phyloP scores from a whole-genome alignment of 2,329 filamentous ascomycete genomes.

The Gyromitra esculenta region DNA sequence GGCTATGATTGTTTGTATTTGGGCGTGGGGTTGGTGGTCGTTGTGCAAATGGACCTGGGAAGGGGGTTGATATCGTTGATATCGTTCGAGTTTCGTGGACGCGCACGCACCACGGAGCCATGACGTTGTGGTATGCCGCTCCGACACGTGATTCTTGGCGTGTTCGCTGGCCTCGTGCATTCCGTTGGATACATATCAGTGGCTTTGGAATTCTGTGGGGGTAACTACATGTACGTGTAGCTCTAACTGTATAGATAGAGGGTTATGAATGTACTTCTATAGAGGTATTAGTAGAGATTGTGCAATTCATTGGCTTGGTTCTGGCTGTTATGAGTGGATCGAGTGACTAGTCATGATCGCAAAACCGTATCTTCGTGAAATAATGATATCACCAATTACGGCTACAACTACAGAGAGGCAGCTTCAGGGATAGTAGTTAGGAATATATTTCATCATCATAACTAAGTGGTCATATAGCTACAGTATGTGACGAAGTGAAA shows the following conservation, averaged over 20 bases:
- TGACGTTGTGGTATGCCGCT: conserved; percentile 31
- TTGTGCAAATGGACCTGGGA: conserved; percentile 2
- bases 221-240: too few species aligned
- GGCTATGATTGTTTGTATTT: neutral
- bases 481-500: neutral
- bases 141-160: conserved; percentile 30
- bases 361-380: neutral
- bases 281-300: neutral
- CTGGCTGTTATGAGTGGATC: neutral
- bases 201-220: neutral
- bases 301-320: neutral
- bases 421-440: neutral
- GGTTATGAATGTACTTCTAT: neutral
- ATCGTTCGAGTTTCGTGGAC: conserved; percentile 7
- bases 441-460: neutral
- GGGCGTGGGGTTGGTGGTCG: neutral
- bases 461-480: neutral
- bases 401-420: neutral
- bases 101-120: conserved; percentile 21
- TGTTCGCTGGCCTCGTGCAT: neutral
- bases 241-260: neutral
- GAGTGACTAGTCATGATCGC: conserved; percentile 11
- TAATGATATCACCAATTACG: neutral
- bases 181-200: neutral
- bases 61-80: conserved; percentile 1